Percentiles rank a stretch among this genome's conserved stretches.
phyloP scores from a whole-genome alignment of 139 green algal species.

The Coccomyxa sp. region DNA sequence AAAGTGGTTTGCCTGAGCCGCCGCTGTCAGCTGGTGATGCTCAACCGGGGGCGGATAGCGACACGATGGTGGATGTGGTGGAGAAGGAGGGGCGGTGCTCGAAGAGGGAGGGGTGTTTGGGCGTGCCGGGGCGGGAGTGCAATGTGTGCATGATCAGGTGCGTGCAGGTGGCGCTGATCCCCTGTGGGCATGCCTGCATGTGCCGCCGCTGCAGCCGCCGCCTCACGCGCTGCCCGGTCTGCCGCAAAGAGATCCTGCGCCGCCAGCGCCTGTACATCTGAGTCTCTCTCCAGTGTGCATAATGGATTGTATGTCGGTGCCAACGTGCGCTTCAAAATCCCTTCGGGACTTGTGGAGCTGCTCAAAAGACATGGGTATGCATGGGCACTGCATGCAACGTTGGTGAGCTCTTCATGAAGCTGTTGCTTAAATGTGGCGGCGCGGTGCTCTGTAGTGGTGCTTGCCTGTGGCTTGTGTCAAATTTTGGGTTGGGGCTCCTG shows the following conservation, averaged over 20 bases:
- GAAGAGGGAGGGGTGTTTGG: background rate
- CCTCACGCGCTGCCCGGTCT: slow-evolving; percentile 68
- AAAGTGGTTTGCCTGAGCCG: too few relatives aligned
- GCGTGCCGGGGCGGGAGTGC: background rate
- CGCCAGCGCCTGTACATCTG: slow-evolving; percentile 67
- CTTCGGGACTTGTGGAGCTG: too few relatives aligned
- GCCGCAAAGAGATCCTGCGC: slow-evolving; percentile 59
- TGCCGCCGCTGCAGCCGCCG: slow-evolving; percentile 66
- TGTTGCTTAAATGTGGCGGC: too few relatives aligned
- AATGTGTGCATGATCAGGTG: background rate
- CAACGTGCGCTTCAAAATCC: background rate
- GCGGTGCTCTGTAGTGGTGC: too few relatives aligned
- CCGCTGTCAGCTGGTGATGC: background rate
- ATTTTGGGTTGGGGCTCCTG: too few relatives aligned
- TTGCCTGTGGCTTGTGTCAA: too few relatives aligned
- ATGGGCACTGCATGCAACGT: too few relatives aligned
- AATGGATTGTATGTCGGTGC: background rate
- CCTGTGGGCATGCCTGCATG: slow-evolving; percentile 75
- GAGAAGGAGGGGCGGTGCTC: background rate
- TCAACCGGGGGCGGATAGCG: background rate
- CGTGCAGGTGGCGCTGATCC: slow-evolving; percentile 67
- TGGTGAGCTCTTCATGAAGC: too few relatives aligned
- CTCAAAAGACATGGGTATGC: too few relatives aligned
- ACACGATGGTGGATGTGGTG: background rate
- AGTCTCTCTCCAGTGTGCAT: background rate